phyloP scores from a whole-genome alignment of 1,284 basidiomycete species.

The Marasmius fiardii region DNA sequence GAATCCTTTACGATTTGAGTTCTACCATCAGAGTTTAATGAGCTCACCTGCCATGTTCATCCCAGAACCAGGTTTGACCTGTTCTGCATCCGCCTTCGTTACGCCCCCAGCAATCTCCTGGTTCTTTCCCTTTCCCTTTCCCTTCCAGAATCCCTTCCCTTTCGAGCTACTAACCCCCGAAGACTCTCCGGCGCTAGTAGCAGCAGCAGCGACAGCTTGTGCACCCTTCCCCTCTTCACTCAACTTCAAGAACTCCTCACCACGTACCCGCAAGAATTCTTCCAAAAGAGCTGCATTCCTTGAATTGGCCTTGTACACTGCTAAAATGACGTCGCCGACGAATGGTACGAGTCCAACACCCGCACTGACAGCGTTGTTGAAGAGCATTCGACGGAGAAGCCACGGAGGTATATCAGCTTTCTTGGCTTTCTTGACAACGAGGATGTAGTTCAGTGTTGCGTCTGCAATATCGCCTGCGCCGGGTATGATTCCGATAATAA shows the following conservation, averaged over 20 bases:
- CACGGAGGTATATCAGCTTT: conserved; percentile 72
- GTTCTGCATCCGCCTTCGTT: conserved; percentile 33
- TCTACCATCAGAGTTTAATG: no score
- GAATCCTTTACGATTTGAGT: conserved; percentile 10
- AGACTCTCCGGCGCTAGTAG: not conserved
- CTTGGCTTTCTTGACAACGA: conserved; percentile 77
- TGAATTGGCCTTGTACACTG: conserved; percentile 83
- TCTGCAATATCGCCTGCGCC: conserved; percentile 68
- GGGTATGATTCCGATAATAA: conserved; percentile 78
- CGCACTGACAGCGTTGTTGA: conserved; percentile 77
- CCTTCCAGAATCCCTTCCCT: conserved; percentile 13
- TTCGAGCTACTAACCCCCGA: not conserved
- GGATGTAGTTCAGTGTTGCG: conserved; percentile 67
- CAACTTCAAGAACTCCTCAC: conserved; percentile 57
- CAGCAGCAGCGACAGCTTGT: conserved; percentile 4
- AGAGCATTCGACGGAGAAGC: conserved; percentile 71
- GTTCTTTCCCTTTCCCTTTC: conserved; percentile 17
- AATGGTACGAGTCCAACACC: conserved; percentile 76
- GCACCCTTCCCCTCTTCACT: conserved; percentile 27
- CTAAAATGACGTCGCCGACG: conserved; percentile 77
- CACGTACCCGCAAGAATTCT: conserved; percentile 67
- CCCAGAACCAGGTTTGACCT: conserved; percentile 52
- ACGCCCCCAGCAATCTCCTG: conserved; percentile 20
- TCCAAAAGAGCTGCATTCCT: conserved; percentile 80
- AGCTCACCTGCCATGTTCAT: conserved; percentile 29